Percentiles rank a stretch among this genome's conserved stretches.
Conservation (phyloP, 345 rosid species). For the Dimocarpus longan region DNA sequence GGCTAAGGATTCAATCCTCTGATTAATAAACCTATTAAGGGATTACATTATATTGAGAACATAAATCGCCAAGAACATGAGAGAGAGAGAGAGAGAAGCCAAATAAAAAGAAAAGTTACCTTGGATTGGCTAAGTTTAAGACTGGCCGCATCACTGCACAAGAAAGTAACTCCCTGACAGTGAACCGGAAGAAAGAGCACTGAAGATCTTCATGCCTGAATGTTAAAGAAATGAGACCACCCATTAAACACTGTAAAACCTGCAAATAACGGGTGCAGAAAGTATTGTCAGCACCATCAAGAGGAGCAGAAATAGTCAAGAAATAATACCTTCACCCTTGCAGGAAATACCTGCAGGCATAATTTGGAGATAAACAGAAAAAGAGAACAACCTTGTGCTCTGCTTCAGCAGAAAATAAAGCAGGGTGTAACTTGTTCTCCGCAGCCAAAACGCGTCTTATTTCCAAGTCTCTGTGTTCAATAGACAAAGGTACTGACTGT, state of each 20-base stretch:
- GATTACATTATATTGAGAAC: conserved; percentile 21
- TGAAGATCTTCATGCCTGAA: conserved; percentile 88
- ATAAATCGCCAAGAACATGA: conserved; percentile 18
- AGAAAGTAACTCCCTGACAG: conserved; percentile 90
- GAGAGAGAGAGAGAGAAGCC: background rate
- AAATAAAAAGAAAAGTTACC: conserved; percentile 45
- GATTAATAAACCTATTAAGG: conserved; percentile 80
- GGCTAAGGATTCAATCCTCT: conserved; percentile 79
- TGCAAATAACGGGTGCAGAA: conserved; percentile 33
- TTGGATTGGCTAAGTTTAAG: conserved; percentile 84
- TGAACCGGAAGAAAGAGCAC: conserved; percentile 75
- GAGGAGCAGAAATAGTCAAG: conserved; percentile 12
- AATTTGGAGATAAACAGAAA: conserved; percentile 19
- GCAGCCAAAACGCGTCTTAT: conserved; percentile 63
- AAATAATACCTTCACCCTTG: conserved; percentile 4
- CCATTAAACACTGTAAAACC: conserved; percentile 94
- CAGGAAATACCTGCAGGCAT: background rate
- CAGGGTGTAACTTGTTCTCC: conserved; percentile 92
- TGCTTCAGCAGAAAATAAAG: conserved; percentile 85
- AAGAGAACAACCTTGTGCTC: conserved; percentile 81
- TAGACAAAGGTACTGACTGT: conserved; percentile 44
- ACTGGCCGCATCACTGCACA: conserved; percentile 95
- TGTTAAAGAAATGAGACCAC: conserved; percentile 75
- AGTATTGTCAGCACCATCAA: conserved; percentile 10
- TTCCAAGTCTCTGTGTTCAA: conserved; percentile 70